Evolutionary conservation across 495 filamentous ascomycete species (phyloP).

Genomic region (Lasiosphaeria ovina): DNA sequence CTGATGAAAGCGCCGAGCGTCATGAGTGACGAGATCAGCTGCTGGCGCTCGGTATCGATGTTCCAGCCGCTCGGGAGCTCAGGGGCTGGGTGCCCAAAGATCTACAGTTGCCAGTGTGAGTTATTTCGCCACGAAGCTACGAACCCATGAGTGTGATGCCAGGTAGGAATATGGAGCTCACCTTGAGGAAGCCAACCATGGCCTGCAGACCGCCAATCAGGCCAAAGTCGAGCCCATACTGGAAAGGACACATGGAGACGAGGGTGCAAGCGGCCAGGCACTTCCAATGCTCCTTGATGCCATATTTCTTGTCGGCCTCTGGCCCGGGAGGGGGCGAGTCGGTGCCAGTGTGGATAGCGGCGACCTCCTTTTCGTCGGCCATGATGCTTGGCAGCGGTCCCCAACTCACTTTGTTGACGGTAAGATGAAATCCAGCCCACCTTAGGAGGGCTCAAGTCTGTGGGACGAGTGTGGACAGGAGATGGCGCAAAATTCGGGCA

Average conservation of each 20-base stretch:
- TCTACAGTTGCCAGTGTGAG: slow-evolving; percentile 15
- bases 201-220: slow-evolving; percentile 58
- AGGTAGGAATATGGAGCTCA: slow-evolving; percentile 10
- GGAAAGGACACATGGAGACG: slow-evolving; percentile 52
- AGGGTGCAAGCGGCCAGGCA: slow-evolving; percentile 39
- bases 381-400: background rate
- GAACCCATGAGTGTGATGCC: no score
- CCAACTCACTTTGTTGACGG: no score
- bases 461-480: no score
- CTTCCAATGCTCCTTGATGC: slow-evolving; percentile 35
- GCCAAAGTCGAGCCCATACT: slow-evolving; percentile 60
- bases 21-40: slow-evolving; percentile 55
- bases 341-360: no score
- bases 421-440: no score
- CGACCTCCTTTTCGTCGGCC: background rate
- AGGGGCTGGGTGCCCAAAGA: slow-evolving; percentile 40
- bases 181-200: slow-evolving; percentile 56
- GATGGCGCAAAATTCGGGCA: no score
- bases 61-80: slow-evolving; percentile 48
- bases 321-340: background rate
- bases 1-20: slow-evolving; percentile 54
- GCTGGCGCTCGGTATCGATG: slow-evolving; percentile 48
- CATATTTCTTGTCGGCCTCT: slow-evolving; percentile 2
- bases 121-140: no score
- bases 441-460: background rate